phyloP scores from a whole-genome alignment of 768 basidiomycete genomes.

The Tylopilus sp. region DNA sequence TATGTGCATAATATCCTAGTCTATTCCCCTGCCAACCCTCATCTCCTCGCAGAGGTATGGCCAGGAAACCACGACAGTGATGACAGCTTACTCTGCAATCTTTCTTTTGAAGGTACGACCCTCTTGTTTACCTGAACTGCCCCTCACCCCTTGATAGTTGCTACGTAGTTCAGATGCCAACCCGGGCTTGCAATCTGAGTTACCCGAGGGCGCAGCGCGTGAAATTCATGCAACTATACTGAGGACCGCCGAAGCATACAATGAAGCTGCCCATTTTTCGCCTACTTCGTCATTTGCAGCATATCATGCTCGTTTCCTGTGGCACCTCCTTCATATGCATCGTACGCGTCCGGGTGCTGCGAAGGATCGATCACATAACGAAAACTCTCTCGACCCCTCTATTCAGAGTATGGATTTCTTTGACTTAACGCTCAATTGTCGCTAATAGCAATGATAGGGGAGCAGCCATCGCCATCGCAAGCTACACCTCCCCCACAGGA shows the following conservation, averaged over 20 bases:
- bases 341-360: conserved; percentile 44
- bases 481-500: conserved; percentile 23
- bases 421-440: neutral
- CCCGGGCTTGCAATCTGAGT: conserved; percentile 54
- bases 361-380: conserved; percentile 37
- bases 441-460: conserved; percentile 18
- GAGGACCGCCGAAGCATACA: conserved; percentile 74
- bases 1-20: conserved; percentile 43
- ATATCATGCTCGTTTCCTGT: conserved; percentile 77
- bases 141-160: conserved; percentile 43
- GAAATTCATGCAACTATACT: conserved; percentile 66
- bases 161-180: conserved; percentile 60
- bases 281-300: conserved; percentile 64
- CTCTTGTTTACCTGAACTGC: conserved; percentile 3
- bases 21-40: neutral
- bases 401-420: conserved; percentile 43
- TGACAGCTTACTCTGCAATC: conserved; percentile 85
- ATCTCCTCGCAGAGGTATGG: conserved; percentile 59
- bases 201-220: conserved; percentile 57
- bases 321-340: conserved; percentile 62
- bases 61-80: conserved; percentile 80
- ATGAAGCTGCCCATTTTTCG: conserved; percentile 62
- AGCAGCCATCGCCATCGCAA: conserved; percentile 21
- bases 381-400: conserved; percentile 52
- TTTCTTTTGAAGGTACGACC: conserved; percentile 64